phyloP scores from a whole-genome alignment of 495 filamentous ascomycete species.

The Pyrenopolyporus hunteri region DNA sequence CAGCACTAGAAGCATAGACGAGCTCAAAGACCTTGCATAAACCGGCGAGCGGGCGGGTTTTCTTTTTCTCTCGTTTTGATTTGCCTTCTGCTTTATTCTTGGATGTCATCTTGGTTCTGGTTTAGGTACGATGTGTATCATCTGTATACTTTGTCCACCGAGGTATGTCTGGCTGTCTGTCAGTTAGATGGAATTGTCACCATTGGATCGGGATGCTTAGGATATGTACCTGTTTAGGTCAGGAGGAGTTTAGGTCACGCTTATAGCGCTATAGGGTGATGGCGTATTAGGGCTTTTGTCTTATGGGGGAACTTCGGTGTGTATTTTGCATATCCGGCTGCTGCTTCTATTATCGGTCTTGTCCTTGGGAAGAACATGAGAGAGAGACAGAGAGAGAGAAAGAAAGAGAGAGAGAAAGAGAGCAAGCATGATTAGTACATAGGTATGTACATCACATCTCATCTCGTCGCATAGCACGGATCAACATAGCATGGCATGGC shows the following conservation, averaged over 20 bases:
- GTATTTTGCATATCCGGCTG: too few species aligned
- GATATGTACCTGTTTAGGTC: too few species aligned
- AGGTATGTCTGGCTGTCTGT: too few species aligned
- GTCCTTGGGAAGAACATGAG: neutral
- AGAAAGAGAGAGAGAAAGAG: neutral
- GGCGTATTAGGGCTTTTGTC: too few species aligned
- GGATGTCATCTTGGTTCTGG: neutral
- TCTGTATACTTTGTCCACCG: neutral
- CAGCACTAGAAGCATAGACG: conserved; percentile 66
- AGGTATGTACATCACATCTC: neutral
- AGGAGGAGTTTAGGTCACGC: too few species aligned
- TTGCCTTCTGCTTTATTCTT: neutral
- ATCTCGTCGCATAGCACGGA: too few species aligned
- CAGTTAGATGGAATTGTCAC: too few species aligned
- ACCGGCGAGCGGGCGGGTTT: neutral
- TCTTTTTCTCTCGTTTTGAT: neutral
- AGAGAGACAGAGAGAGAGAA: neutral
- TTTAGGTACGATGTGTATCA: neutral
- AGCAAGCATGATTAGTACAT: neutral
- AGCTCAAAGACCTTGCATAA: conserved; percentile 54
- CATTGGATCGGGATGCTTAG: too few species aligned
- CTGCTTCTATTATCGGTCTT: neutral
- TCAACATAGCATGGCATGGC: conserved; percentile 16
- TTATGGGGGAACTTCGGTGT: too few species aligned
- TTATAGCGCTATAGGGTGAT: too few species aligned